Conservation (phyloP, 225 moss, liverwort and hornwort species). For the Sphagnum tenellum region DNA sequence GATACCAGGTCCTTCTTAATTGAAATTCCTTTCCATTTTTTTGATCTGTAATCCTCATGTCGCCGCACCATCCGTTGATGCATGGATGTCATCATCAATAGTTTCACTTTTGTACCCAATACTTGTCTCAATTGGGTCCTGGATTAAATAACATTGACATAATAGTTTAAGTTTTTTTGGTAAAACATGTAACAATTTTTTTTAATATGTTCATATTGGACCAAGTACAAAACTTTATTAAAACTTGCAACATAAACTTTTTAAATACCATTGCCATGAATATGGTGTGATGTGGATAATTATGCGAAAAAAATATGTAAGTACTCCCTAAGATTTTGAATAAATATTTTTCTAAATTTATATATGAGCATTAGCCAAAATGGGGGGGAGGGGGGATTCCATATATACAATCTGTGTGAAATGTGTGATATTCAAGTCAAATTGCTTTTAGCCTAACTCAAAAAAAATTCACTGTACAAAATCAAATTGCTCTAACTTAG, state of each 20-base stretch:
- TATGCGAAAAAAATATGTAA: too few relatives aligned
- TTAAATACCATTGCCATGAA: too few relatives aligned
- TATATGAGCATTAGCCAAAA: too few relatives aligned
- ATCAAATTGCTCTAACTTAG: neutral
- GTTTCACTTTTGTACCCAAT: slow-evolving; percentile 21
- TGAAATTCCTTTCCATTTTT: slow-evolving; percentile 53
- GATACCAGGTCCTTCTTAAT: slow-evolving; percentile 29
- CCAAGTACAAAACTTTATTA: neutral
- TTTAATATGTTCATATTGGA: neutral
- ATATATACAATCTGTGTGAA: too few relatives aligned
- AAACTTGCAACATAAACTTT: too few relatives aligned
- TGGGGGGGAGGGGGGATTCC: too few relatives aligned
- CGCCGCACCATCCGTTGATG: slow-evolving; percentile 61
- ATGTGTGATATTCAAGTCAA: neutral
- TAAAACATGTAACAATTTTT: neutral
- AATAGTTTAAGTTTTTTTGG: neutral
- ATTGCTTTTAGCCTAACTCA: too few relatives aligned
- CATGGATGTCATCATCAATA: slow-evolving; percentile 63
- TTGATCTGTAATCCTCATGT: slow-evolving; percentile 46
- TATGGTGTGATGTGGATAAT: too few relatives aligned
- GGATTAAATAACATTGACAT: neutral
- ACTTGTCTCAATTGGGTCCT: slow-evolving; percentile 37
- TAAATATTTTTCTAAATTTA: too few relatives aligned
- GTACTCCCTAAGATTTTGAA: too few relatives aligned
- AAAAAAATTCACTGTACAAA: too few relatives aligned